These are phyloP conservation scores for Salvia rosmarinus DNA, from an alignment of 257 asterid species.

Conservation along the genomic window DNA sequence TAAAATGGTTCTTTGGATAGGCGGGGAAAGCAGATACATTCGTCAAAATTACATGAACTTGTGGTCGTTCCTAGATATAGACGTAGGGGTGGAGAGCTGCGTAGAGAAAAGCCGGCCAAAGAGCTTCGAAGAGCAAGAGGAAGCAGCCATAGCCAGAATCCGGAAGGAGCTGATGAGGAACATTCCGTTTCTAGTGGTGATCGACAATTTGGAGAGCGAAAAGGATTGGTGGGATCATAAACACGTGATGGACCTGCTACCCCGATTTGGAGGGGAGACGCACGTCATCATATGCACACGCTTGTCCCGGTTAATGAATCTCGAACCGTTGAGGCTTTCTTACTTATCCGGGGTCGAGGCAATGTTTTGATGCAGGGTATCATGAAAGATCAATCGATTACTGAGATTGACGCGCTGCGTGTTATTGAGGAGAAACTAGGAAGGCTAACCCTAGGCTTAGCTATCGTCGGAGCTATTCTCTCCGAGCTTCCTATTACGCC, in stretches of 20 bases:
- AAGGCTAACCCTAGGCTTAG: slow-evolving; percentile 84
- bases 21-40: slow-evolving; percentile 86
- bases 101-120: slow-evolving; percentile 60
- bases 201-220: slow-evolving; percentile 88
- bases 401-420: slow-evolving; percentile 80
- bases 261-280: slow-evolving; percentile 92
- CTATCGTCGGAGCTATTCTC: slow-evolving; percentile 84
- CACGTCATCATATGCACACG: slow-evolving; percentile 86
- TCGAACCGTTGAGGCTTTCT: slow-evolving; percentile 81
- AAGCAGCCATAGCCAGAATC: slow-evolving; percentile 75
- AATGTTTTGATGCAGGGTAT: slow-evolving; percentile 83
- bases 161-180: slow-evolving; percentile 85
- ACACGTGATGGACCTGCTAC: slow-evolving; percentile 87
- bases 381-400: slow-evolving; percentile 64
- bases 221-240: slow-evolving; percentile 98
- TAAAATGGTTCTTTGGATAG: slow-evolving; percentile 89
- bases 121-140: slow-evolving; percentile 96
- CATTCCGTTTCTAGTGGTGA: slow-evolving; percentile 76
- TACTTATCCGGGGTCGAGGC: slow-evolving; percentile 91
- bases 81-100: slow-evolving; percentile 67
- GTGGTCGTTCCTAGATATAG: slow-evolving; percentile 78
- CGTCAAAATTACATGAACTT: slow-evolving; percentile 81
- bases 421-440: slow-evolving; percentile 91
- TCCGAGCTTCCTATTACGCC: slow-evolving; percentile 96
- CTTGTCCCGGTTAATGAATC: slow-evolving; percentile 67